Evolutionary conservation across 1,284 basidiomycete genomes (phyloP).

Genomic region (Austroboletus niveus): DNA sequence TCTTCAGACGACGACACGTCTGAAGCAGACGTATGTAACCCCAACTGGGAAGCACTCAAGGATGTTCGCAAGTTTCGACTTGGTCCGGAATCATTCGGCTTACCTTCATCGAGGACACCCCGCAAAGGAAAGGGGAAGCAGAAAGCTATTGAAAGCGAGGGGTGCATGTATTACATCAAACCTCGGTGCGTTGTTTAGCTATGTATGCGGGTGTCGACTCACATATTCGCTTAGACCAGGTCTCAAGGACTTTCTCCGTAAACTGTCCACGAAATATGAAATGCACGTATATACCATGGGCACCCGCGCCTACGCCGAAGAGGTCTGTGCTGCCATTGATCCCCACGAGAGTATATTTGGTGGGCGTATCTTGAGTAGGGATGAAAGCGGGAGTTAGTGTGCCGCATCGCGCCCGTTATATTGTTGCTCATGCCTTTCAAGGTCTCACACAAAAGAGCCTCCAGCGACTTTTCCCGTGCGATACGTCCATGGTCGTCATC

Average conservation of each 20-base stretch:
- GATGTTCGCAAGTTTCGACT: constrained; percentile 89
- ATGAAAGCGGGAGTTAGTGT: constrained; percentile 89
- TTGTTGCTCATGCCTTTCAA: constrained; percentile 23
- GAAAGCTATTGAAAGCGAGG: constrained; percentile 66
- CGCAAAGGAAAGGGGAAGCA: constrained; percentile 49
- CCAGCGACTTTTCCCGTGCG: constrained; percentile 89
- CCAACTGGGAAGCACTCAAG: constrained; percentile 85
- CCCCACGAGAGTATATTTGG: constrained; percentile 86
- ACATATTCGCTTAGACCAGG: constrained; percentile 65
- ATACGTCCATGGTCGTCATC: constrained; percentile 98
- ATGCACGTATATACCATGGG: constrained; percentile 99
- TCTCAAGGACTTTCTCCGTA: constrained; percentile 74
- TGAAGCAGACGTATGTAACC: constrained; percentile 66
- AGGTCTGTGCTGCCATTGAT: constrained; percentile 93
- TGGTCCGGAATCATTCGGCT: constrained; percentile 71
- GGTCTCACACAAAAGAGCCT: constrained; percentile 91
- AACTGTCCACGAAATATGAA: constrained; percentile 82
- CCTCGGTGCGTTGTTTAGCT: constrained; percentile 62
- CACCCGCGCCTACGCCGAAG: constrained; percentile 93
- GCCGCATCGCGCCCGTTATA: background rate
- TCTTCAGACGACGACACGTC: constrained; percentile 39
- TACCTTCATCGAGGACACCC: constrained; percentile 36
- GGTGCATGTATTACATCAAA: constrained; percentile 97
- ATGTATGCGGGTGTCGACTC: constrained; percentile 5
- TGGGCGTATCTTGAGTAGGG: constrained; percentile 85